phyloP scores from a whole-genome alignment of 2,329 filamentous ascomycete genomes.

The Pseudopyricularia javanii region DNA sequence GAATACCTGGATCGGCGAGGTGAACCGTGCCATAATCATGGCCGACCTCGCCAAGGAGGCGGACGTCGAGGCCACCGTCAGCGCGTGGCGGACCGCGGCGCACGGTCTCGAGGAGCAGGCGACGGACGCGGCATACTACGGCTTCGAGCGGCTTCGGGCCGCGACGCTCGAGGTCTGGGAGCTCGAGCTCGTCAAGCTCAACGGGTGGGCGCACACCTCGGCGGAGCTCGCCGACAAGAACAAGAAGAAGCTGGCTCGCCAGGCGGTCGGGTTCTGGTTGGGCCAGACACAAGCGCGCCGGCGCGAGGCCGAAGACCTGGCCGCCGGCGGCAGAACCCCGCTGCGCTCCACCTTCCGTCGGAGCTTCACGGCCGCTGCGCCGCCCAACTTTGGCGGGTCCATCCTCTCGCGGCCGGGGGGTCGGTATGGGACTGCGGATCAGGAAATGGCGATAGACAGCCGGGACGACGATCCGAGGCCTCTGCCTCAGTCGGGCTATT shows the following conservation, averaged over 20 bases:
- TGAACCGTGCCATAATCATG: slow-evolving; percentile 10
- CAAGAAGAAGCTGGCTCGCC: slow-evolving; percentile 6
- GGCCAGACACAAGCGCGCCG: background rate
- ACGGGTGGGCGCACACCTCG: slow-evolving; percentile 8
- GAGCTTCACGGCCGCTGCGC: background rate
- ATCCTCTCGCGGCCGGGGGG: background rate
- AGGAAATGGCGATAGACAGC: background rate
- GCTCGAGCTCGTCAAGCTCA: slow-evolving; percentile 11
- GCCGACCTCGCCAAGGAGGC: slow-evolving; percentile 8
- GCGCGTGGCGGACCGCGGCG: slow-evolving; percentile 6
- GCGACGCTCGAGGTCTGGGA: slow-evolving; percentile 10
- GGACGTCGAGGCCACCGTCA: slow-evolving; percentile 7
- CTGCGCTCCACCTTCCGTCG: background rate
- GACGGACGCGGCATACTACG: slow-evolving; percentile 7
- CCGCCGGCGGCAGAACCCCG: background rate
- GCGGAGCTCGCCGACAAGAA: slow-evolving; percentile 10
- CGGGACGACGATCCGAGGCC: background rate
- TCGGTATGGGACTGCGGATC: background rate
- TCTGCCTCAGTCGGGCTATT: background rate
- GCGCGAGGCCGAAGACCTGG: background rate
- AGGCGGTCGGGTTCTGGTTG: slow-evolving; percentile 8
- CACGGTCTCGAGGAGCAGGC: background rate
- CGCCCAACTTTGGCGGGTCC: background rate
- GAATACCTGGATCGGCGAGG: slow-evolving; percentile 10
- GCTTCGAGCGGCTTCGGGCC: slow-evolving; percentile 1